Base-by-base conservation (phyloP, 805 yeast species). In the Monosporozyma yasuniensis region DNA sequence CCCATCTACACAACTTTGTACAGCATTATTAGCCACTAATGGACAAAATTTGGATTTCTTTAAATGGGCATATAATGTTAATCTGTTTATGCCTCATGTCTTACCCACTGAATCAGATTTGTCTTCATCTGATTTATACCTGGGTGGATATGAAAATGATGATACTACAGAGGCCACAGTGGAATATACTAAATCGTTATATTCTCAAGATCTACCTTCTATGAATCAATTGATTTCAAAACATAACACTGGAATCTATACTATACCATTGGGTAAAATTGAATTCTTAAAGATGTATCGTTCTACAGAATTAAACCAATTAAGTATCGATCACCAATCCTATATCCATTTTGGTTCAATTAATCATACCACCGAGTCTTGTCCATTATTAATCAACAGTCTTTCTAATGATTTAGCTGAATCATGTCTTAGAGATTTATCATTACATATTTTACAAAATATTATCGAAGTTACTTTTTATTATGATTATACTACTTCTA, bases 391-490 rank as follows among this genome's bases (percentile, higher is more conserved):
- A 4, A 35, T 35, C 14, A 35, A 35, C 18, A 35, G 22, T 18
- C 8, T 35, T 14, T 35, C 39, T 1, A 16, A 18, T 9, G 22
- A 35, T 18, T 35, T 35, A 18, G 39, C 39, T 5, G 11, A 35
- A 6, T 35, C 39, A 1, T 16, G 19, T 8, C 19, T 35, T 35
- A 35, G 39, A 35, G 39, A 35, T 3, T 58, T 67, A 35, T 59
- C 65, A 3, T 53, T 60, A 12, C 50, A 56, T 21, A 53, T 65
- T 10, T 51, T 65, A 21, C 65, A 61, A 45, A 56, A 56, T 12
- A 52, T 65, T 18, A 58, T 57, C 7, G 68, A 65, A 47, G 53
- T 63, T 9, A 42, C 44, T 1, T 30, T 53, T n/a, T 46, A 32
- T 18, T 21, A 32, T 21, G 32, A 46, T 3, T 14, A 38, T 10